These are phyloP conservation scores for Debaryomyces sp. DNA, from an alignment of 1,139 yeast genomes.

Conservation along the genomic window DNA sequence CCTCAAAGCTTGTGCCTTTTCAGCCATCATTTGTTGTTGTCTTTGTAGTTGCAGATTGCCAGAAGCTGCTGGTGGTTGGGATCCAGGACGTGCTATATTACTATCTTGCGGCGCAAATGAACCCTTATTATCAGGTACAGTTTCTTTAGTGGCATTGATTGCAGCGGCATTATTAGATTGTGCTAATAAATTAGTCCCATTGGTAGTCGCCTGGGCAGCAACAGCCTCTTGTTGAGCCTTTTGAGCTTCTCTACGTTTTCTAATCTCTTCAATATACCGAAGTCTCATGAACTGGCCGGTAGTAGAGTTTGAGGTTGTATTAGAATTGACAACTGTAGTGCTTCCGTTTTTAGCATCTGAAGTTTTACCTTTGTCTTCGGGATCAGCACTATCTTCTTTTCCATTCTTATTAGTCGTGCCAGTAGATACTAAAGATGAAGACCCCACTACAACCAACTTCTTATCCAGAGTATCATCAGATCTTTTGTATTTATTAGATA, in stretches of 20 bases:
- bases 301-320: conserved; percentile 24
- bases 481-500: conserved; percentile 44
- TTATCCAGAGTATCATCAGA: conserved; percentile 43
- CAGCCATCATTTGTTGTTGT: conserved; percentile 12
- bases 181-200: conserved; percentile 31
- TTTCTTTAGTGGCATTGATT: conserved; percentile 6
- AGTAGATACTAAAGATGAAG: conserved; percentile 25
- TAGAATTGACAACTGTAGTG: conserved; percentile 20
- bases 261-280: conserved; percentile 49
- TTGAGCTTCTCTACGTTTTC: conserved; percentile 48
- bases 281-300: conserved; percentile 53
- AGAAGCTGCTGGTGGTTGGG: conserved; percentile 8
- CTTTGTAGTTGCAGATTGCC: conserved; percentile 3
- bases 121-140: conserved; percentile 4
- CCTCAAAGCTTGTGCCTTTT: conserved; percentile 19
- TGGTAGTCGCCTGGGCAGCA: conserved; percentile 32
- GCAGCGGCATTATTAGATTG: conserved; percentile 25
- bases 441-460: conserved; percentile 46
- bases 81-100: neutral
- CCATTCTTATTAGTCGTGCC: conserved; percentile 10
- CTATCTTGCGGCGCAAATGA: conserved; percentile 1
- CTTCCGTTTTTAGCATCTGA: conserved; percentile 19
- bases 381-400: conserved; percentile 23
- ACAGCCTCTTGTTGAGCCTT: conserved; percentile 46
- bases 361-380: conserved; percentile 28